Evolutionary conservation across 805 yeast species (phyloP), one percentile per base, ranked within the genome.

Genomic region (Priceomyces carsonii): DNA sequence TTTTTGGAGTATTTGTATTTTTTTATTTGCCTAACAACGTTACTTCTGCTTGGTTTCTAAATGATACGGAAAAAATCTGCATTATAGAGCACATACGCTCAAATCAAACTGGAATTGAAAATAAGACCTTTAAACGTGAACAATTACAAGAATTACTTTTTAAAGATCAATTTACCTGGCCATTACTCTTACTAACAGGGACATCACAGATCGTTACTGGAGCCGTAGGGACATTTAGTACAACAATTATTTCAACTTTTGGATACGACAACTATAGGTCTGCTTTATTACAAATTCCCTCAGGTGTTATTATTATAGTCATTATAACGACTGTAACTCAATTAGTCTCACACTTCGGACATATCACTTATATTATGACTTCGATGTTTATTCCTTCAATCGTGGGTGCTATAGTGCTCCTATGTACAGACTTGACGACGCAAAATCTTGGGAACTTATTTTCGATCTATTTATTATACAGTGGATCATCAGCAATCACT

Each of bases 401-500:
- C 8, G 45, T 59, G 13, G 69, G 71, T 3, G 57, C 60, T 27
- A 64, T 70, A 23, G 73, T 79, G 6, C 50, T 76, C 44, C 44
- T 77, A 3, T 43, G 69, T 7, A 28, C 27, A 6, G 25, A 27
- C 15, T 31, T 36, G n/a, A 47, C 61, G n/a, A 52, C 59, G 25
- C 50, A 49, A 43, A 64, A 55, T 31, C 60, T 72, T 10, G 80
- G 78, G 21, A 71, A 74, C 41, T 42, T 77, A 33, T 55, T 76
- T 35, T 68, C 76, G 4, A 63, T 77, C 26, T 76, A 77, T 45
- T 49, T 74, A 50, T 62, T 70, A 32, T 65, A 78, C 71, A 66
- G 81, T 47, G 71, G 84, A 27, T 72, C 80, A 19, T 66, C 79
- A 58, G 66, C 76, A 35, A 78, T 76, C 36, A 75, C 83, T 1